phyloP scores from a whole-genome alignment of 2,329 filamentous ascomycete species.

The Calonectria pseudoturangicola region DNA sequence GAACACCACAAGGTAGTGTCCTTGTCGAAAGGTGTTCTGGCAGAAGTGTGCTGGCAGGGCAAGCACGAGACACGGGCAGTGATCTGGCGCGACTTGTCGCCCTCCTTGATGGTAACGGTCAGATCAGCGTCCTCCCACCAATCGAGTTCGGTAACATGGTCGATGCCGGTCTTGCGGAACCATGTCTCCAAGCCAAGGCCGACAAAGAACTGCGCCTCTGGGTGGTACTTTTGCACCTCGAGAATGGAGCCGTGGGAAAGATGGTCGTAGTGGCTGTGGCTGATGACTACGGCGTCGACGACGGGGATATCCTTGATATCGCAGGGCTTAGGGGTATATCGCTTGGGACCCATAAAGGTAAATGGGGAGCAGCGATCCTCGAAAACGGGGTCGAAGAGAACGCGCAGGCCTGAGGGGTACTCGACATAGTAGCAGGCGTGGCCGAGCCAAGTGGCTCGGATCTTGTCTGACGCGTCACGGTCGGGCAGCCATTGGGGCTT shows the following conservation, averaged over 20 bases:
- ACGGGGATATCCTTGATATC: slow-evolving; percentile 84
- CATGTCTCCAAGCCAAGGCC: slow-evolving; percentile 88
- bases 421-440: slow-evolving; percentile 96
- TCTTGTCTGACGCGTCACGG: slow-evolving; percentile 72
- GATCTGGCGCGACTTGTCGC: slow-evolving; percentile 67
- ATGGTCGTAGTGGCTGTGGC: slow-evolving; percentile 95
- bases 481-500: slow-evolving; percentile 80
- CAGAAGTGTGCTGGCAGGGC: slow-evolving; percentile 89
- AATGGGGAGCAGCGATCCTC: slow-evolving; percentile 90
- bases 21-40: slow-evolving; percentile 80
- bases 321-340: slow-evolving; percentile 87
- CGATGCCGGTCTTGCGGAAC: slow-evolving; percentile 83
- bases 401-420: slow-evolving; percentile 88
- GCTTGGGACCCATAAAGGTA: slow-evolving; percentile 80
- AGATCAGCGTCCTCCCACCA: slow-evolving; percentile 94
- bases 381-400: slow-evolving; percentile 96
- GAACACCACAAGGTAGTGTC: slow-evolving; percentile 89
- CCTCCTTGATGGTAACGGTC: slow-evolving; percentile 67
- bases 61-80: slow-evolving; percentile 84
- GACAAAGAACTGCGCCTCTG: slow-evolving; percentile 90
- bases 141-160: slow-evolving; percentile 90
- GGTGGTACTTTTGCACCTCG: slow-evolving; percentile 82
- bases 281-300: slow-evolving; percentile 87
- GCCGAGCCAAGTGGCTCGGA: slow-evolving; percentile 95
- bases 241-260: slow-evolving; percentile 85